Base-by-base conservation (phyloP, 352 stramenopile species). In the Pythium aphanidermatum region DNA sequence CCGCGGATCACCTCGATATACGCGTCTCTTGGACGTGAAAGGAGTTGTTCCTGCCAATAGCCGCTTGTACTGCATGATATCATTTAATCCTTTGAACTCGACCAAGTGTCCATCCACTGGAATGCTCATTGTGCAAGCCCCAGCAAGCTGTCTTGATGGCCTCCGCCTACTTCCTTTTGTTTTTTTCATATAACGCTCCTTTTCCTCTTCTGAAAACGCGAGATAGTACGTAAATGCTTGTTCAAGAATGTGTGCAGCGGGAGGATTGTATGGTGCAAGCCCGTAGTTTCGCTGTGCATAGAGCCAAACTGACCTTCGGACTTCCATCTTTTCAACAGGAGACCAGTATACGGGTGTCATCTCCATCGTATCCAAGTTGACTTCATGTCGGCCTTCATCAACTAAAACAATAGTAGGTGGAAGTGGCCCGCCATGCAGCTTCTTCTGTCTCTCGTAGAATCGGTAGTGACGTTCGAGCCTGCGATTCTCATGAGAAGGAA, bases 341-440 rank as follows among this genome's bases (percentile, higher is more conserved):
- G 67, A 60, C 83, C 83, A 94, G 41, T 92, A 94, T 37, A 94
- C 75, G 0, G 77, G 75, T 32, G 39, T 85, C 74, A 92, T 91
- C 12, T 59, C 58, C 77, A 91, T 89, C 1, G 59, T 74, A 23
- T 86, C 74, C 25, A 94, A 42, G 28, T 78, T 74, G 11, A 94
- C 83, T 45, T 92, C 78, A 48, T 88, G 65, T 7, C 80, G 74
- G 5, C 83, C 83, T 77, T 92, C 73, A 41, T 94, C 80, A 0
- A 94, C 83, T 4, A 88, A 17, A 7, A 94, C 83, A 20, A 86
- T 64, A 12, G 64, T 66, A 9, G 69, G 68, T 21, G 73, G 73
- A 20, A 66, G 30, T 14, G 80, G 75, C 4, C 23, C 37, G 21
- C 47, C 35, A 4, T 68, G 63, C 30, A 68, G 65, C 16, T 19